phyloP scores from a whole-genome alignment of 768 basidiomycete genomes.

The Strobilomyces dryophilus region DNA sequence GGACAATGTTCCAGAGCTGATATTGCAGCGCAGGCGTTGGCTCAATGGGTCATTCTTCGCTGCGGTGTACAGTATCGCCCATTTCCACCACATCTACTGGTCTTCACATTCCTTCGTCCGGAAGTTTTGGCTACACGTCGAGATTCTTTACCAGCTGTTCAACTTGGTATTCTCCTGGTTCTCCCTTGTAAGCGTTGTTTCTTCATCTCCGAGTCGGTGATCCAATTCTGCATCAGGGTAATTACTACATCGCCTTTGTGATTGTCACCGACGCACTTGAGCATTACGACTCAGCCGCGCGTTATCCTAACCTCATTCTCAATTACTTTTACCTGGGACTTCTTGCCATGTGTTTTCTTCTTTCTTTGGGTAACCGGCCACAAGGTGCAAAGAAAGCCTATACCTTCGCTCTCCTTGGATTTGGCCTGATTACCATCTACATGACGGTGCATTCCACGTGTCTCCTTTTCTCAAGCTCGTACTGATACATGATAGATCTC shows the following conservation, averaged over 20 bases:
- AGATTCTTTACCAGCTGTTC: too few species aligned
- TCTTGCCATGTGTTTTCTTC: conserved; percentile 34
- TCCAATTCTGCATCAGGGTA: too few species aligned
- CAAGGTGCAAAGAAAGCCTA: conserved; percentile 88
- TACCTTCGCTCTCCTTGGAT: conserved; percentile 80
- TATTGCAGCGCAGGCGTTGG: conserved; percentile 72
- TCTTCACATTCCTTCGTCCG: conserved; percentile 76
- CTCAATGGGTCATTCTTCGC: conserved; percentile 70
- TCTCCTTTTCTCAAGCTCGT: conserved; percentile 1
- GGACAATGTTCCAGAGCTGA: conserved; percentile 92
- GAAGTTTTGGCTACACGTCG: conserved; percentile 58
- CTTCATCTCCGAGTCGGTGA: conserved; percentile 22
- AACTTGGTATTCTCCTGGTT: conserved; percentile 39
- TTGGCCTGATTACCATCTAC: conserved; percentile 44
- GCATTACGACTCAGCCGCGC: too few species aligned
- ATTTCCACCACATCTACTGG: conserved; percentile 94
- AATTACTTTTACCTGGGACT: conserved; percentile 87
- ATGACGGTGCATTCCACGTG: conserved; percentile 46
- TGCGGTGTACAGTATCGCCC: conserved; percentile 83
- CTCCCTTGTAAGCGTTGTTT: conserved; percentile 51
- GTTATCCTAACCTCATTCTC: conserved; percentile 42
- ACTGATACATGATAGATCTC: background rate
- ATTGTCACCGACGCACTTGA: too few species aligned
- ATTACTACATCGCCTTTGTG: too few species aligned
- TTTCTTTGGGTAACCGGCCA: conserved; percentile 79